Evolutionary conservation across 73 alveolate genomes (phyloP).

Genomic region (Tetrahymena elliotti): DNA sequence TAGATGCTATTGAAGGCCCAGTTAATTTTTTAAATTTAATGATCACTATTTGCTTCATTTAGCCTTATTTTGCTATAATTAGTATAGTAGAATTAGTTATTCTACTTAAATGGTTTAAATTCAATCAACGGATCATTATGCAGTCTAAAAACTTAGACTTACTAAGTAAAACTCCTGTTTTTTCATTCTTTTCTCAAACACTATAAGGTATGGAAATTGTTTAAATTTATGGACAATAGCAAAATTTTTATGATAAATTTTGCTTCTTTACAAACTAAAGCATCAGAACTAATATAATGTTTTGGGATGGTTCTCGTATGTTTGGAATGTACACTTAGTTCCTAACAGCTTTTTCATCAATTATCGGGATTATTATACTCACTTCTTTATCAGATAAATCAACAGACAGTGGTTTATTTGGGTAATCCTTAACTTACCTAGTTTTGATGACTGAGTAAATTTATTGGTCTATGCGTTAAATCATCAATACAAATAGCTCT

Average conservation of each 20-base stretch:
- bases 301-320: neutral
- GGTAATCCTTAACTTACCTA: neutral
- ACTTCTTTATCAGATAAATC: neutral
- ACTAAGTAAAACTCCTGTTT: neutral
- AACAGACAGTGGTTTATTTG: neutral
- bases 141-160: neutral
- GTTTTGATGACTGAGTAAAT: neutral
- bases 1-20: neutral
- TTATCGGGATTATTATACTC: neutral
- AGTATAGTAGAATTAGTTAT: neutral
- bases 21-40: neutral
- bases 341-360: neutral
- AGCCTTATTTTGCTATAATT: neutral
- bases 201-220: neutral
- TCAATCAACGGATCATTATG: neutral
- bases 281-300: neutral
- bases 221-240: neutral
- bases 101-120: neutral
- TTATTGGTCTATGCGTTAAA: conserved; percentile 14
- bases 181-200: neutral
- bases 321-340: neutral
- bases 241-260: neutral
- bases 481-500: conserved; percentile 1
- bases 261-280: neutral
- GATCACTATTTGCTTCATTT: neutral